Base-by-base conservation (phyloP, 148 eudicot genomes). In the Vaccinium myrtillus region DNA sequence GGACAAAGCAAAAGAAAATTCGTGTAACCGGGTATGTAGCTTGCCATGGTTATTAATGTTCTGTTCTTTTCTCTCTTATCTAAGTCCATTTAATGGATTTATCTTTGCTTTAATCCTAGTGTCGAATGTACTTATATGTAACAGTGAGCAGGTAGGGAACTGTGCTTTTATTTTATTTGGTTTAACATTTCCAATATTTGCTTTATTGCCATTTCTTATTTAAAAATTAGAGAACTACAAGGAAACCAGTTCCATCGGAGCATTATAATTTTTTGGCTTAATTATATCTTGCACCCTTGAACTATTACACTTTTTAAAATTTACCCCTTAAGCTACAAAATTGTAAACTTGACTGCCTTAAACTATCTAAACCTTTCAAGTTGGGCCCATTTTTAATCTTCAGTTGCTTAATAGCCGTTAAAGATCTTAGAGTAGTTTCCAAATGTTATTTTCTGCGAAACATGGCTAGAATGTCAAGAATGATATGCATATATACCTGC, bases 1-100 rank as follows among this genome's bases (percentile, higher is more conserved):
- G 98, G 83, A 97, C 98, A 77, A 97, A 97, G 86, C 95, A 94
- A 91, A 97, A 95, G 90, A 89, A 90, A 81, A 97, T 97, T 85
- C 95, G 95, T 75, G 93, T 97, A 56, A 94, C 98, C 10, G 98
- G 98, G 98, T 95, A 86, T 89, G 97, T 89, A 71, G 79, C 81
- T 70, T 53, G 59, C 78, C 87, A 25, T 89, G 84, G 81, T 81
- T 58, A 23, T 85, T 50, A 75, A 69, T 58, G 19, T 78, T 84
- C 11, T 15, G 53, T 83, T 65, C 27, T 67, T 14, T 80, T 75
- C 48, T 55, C 50, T 54, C 61, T 18, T 39, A 16, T 69, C 27
- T 27, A 82, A 50, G 59, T 69, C 32, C 19, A 13, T 76, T 43
- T 48, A 14, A 10, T 55, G 50, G 48, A 46, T 81, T 30, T 74